phyloP scores from a whole-genome alignment of 2,329 filamentous ascomycete genomes.

The Arthrinium phaeospermum region DNA sequence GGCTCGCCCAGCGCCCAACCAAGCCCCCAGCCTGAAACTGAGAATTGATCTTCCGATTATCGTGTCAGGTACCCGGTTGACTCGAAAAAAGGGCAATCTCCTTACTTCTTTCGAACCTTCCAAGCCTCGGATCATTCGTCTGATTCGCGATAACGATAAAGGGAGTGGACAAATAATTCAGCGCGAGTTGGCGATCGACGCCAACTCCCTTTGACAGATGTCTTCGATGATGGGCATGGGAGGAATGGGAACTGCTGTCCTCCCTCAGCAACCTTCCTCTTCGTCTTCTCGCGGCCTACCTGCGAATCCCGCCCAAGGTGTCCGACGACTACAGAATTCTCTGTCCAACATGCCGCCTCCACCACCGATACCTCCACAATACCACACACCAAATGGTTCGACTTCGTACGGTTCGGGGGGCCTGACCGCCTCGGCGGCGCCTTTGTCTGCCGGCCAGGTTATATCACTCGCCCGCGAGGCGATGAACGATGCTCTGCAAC shows the following conservation, averaged over 20 bases:
- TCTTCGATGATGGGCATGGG: constrained; percentile 33
- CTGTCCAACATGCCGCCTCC: constrained; percentile 43
- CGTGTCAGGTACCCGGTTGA: constrained; percentile 19
- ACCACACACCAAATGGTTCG: constrained; percentile 30
- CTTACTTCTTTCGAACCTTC: background rate
- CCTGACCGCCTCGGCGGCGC: constrained; percentile 54
- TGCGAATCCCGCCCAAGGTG: constrained; percentile 35
- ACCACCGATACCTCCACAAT: constrained; percentile 57
- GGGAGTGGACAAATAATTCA: constrained; percentile 6
- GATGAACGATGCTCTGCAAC: constrained; percentile 70
- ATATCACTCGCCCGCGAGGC: constrained; percentile 69
- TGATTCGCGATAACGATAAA: constrained; percentile 5
- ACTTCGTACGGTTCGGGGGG: constrained; percentile 41
- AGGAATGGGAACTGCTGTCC: constrained; percentile 37
- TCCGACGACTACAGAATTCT: constrained; percentile 35
- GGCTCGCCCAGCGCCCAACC: constrained; percentile 12
- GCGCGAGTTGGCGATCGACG: constrained; percentile 35
- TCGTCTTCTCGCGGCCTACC: constrained; percentile 38
- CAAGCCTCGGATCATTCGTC: constrained; percentile 6
- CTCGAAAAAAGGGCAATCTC: background rate
- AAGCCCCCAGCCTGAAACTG: constrained; percentile 22
- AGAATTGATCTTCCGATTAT: constrained; percentile 22
- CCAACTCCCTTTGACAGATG: constrained; percentile 21
- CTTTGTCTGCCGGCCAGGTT: constrained; percentile 67
- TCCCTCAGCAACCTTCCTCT: constrained; percentile 33